Evolutionary conservation across 2,329 filamentous ascomycete genomes (phyloP).

Genomic region (Monilinia laxa): DNA sequence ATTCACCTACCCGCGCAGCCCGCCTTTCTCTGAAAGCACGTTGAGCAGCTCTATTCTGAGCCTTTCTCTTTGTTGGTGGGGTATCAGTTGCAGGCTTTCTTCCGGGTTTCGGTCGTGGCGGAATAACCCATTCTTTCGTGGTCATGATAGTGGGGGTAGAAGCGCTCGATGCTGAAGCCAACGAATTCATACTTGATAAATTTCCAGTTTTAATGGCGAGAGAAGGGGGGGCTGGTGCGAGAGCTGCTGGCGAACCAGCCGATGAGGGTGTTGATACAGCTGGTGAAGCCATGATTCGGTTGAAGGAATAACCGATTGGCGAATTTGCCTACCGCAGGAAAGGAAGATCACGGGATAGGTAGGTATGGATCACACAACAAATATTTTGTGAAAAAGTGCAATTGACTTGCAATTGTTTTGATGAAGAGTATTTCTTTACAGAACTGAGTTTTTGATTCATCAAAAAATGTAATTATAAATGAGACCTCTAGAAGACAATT

Average conservation of each 20-base stretch:
- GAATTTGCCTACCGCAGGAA: conserved; percentile 18
- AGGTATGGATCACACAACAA: neutral
- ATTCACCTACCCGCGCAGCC: conserved; percentile 76
- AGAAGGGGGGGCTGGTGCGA: conserved; percentile 38
- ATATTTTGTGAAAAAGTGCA: neutral
- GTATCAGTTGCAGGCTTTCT: conserved; percentile 93
- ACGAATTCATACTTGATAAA: conserved; percentile 28
- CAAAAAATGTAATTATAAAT: neutral
- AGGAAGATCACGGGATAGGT: conserved; percentile 9
- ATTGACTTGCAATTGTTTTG: neutral
- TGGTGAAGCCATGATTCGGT: conserved; percentile 42
- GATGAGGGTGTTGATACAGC: conserved; percentile 44
- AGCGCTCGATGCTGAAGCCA: conserved; percentile 39
- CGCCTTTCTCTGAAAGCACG: conserved; percentile 85
- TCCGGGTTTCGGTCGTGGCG: conserved; percentile 82
- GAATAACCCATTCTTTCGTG: conserved; percentile 82
- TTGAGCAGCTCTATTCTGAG: conserved; percentile 90
- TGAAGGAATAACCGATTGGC: conserved; percentile 24
- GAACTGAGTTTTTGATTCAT: neutral
- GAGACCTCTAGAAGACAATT: neutral
- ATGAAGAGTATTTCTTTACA: neutral
- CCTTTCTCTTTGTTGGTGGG: conserved; percentile 88
- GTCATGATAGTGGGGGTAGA: conserved; percentile 57
- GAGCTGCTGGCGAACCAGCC: conserved; percentile 41
- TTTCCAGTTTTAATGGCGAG: conserved; percentile 42